Conservation (phyloP, 2,329 filamentous ascomycete species). For the Colletotrichum eremochloae region DNA sequence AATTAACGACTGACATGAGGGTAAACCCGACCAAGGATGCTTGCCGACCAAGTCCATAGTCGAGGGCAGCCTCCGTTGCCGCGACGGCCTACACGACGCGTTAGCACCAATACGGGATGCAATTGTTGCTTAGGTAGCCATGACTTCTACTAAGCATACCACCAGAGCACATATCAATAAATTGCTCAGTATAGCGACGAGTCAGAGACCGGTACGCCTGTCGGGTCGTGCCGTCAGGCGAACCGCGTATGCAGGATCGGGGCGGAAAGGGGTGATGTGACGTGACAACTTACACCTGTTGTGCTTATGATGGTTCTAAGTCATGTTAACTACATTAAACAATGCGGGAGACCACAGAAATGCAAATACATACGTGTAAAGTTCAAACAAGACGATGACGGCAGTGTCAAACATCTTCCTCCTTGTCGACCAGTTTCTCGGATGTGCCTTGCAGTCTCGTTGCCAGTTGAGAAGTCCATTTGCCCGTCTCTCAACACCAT, state of each 20-base stretch:
- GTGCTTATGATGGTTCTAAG: constrained; percentile 37
- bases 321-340: background rate
- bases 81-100: constrained; percentile 18
- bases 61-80: constrained; percentile 31
- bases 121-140: background rate
- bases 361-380: constrained; percentile 43
- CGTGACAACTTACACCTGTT: constrained; percentile 26
- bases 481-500: constrained; percentile 25
- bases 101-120: background rate
- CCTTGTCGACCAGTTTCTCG: constrained; percentile 43
- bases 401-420: constrained; percentile 43
- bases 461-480: constrained; percentile 36
- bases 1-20: constrained; percentile 42
- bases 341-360: background rate
- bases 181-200: background rate
- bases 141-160: background rate
- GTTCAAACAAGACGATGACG: constrained; percentile 44
- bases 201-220: background rate
- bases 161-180: background rate
- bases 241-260: background rate
- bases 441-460: constrained; percentile 29
- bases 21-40: constrained; percentile 46
- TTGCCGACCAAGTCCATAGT: constrained; percentile 28
- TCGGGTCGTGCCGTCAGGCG: constrained; percentile 18
- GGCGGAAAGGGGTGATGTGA: background rate